Evolutionary conservation across 805 yeast species (phyloP), one percentile per base, ranked within the genome.

Genomic region (Saturnispora hagleri): DNA sequence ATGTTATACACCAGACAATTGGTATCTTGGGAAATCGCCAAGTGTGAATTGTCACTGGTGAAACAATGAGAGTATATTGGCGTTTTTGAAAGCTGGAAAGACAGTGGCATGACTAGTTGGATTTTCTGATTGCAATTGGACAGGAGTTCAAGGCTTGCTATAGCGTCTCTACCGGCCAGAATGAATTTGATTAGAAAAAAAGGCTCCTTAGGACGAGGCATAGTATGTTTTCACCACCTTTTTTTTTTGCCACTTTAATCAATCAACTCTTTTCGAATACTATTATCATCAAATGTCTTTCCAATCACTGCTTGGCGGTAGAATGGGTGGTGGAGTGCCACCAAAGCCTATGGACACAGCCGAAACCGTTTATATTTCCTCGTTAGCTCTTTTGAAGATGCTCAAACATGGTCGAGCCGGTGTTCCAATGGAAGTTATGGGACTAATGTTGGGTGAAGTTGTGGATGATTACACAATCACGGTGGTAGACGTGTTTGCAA

Each of bases 401-500:
- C 80, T 93, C 63, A 91, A 90, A 68, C 99, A 93, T 66, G 98
- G 98, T 36, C 79, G 98, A 64, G 91, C 93, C 2, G 93, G 95
- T 67, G 83, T 78, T 49, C 83, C 82, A n/a, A 77, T 78, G 83
- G 82, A 77, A 65, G 84, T 79, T 49, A 93, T 93, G 99, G 99
- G 99, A 3, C 75, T 93, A 58, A 93, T 93, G 99, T 77, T 95
- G 55, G 99, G 99, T 45, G 97, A 91, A 60, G 91, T 93, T 70
- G 93, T 93, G 27, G 99, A 93, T 67, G 98, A 93, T 55, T 91
- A 86, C 69, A 93, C 99, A 0, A 93, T 93, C 38, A 95, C 90
- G 61, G 99, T 93, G 40, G 89, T 89, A 51, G 99, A 93, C 65
- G 99, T 95, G 48, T 93, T 93, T 75, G 99, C 99, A 51, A 93